Evolutionary conservation across 139 green algal species (phyloP).

Genomic region (Coelastrella sp.): DNA sequence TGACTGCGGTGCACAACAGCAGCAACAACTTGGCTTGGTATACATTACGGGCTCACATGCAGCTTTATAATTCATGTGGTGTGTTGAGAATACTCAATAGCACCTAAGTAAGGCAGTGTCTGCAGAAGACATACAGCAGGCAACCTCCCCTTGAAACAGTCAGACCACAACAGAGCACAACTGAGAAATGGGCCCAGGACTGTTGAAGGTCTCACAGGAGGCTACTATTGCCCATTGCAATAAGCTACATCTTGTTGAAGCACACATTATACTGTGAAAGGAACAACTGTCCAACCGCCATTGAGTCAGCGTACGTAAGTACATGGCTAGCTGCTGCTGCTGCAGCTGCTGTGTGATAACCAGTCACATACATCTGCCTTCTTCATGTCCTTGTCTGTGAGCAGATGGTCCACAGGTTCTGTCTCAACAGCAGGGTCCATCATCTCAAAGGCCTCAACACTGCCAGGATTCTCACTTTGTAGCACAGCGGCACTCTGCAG

Average conservation of each 20-base stretch:
- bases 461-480: constrained; percentile 22
- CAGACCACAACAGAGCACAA: too few species aligned
- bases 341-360: neutral
- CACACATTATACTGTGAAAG: neutral
- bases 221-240: neutral
- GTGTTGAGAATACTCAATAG: too few species aligned
- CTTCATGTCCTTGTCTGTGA: constrained; percentile 20
- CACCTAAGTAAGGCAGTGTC: too few species aligned
- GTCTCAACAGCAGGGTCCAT: constrained; percentile 28
- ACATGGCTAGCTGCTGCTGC: neutral
- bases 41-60: too few species aligned
- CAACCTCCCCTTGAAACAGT: too few species aligned
- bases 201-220: too few species aligned
- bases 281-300: neutral
- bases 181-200: too few species aligned
- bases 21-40: too few species aligned
- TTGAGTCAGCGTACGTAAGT: neutral
- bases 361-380: neutral
- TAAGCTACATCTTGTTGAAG: neutral
- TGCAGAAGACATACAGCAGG: too few species aligned
- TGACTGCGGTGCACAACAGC: neutral
- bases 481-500: constrained; percentile 25
- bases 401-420: neutral
- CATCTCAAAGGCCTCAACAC: constrained; percentile 22
- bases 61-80: too few species aligned